These are phyloP conservation scores for Trichoderma sp. DNA, from an alignment of 2,329 filamentous ascomycete genomes.

Conservation along the genomic window DNA sequence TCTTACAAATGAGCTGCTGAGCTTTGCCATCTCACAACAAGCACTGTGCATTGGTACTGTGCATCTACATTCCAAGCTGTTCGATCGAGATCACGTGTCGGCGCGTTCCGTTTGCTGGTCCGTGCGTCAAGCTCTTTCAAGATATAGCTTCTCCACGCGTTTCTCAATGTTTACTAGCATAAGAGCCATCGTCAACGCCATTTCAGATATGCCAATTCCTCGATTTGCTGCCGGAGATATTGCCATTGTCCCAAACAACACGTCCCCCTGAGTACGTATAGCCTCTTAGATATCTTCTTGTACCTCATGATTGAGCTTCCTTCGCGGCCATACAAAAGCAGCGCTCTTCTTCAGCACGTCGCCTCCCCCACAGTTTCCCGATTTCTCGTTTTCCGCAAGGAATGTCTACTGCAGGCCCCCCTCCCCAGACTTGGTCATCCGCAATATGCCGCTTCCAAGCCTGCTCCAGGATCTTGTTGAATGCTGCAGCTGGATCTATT, in stretches of 20 bases:
- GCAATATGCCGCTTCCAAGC: slow-evolving; percentile 63
- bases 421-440: slow-evolving; percentile 42
- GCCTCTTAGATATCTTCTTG: background rate
- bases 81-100: slow-evolving; percentile 24
- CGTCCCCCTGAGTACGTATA: slow-evolving; percentile 10
- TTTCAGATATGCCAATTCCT: slow-evolving; percentile 24
- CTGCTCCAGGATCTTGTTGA: slow-evolving; percentile 59
- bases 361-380: slow-evolving; percentile 82
- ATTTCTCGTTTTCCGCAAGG: slow-evolving; percentile 70
- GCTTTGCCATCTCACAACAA: background rate
- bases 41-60: slow-evolving; percentile 1
- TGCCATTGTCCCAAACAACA: background rate
- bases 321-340: slow-evolving; percentile 42
- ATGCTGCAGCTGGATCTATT: slow-evolving; percentile 53
- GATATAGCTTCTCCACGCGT: slow-evolving; percentile 23
- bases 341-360: slow-evolving; percentile 57
- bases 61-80: background rate
- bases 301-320: slow-evolving; percentile 45
- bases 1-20: slow-evolving; percentile 6
- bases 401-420: slow-evolving; percentile 60
- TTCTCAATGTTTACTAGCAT: slow-evolving; percentile 17
- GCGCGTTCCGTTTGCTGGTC: slow-evolving; percentile 21
- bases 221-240: slow-evolving; percentile 20
- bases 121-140: slow-evolving; percentile 15
- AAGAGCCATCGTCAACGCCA: slow-evolving; percentile 21